Evolutionary conservation across 75 land plant genomes (phyloP).

Genomic region (Cryptomeria japonica): DNA sequence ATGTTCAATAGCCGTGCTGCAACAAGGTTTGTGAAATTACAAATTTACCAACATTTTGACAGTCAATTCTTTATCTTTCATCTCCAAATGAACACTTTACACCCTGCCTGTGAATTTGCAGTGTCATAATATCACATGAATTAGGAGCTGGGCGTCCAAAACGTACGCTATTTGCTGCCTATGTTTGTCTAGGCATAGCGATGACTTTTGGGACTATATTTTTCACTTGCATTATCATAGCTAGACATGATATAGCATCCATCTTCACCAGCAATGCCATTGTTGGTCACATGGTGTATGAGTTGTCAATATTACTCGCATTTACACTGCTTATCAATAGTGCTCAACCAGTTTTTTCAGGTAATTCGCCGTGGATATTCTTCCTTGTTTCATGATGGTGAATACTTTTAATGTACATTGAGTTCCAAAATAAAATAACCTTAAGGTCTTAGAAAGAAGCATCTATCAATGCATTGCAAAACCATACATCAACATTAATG

Average conservation of each 20-base stretch:
- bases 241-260: constrained; percentile 25
- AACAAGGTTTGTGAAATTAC: background rate
- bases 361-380: constrained; percentile 7
- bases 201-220: constrained; percentile 21
- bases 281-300: constrained; percentile 21
- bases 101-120: constrained; percentile 15
- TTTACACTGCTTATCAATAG: constrained; percentile 50
- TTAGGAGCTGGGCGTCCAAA: constrained; percentile 46
- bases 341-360: constrained; percentile 49
- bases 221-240: constrained; percentile 17
- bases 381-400: background rate
- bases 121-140: constrained; percentile 55
- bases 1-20: constrained; percentile 4
- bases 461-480: background rate
- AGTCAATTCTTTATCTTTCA: background rate
- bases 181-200: constrained; percentile 12
- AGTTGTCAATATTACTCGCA: constrained; percentile 32
- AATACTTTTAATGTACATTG: background rate
- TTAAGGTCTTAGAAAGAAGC: background rate
- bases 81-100: background rate
- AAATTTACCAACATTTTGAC: background rate
- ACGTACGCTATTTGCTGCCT: constrained; percentile 27
- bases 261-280: constrained; percentile 27
- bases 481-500: background rate
- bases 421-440: background rate